These are phyloP conservation scores for Suillus spraguei DNA, from an alignment of 768 basidiomycete genomes.

Conservation along the genomic window DNA sequence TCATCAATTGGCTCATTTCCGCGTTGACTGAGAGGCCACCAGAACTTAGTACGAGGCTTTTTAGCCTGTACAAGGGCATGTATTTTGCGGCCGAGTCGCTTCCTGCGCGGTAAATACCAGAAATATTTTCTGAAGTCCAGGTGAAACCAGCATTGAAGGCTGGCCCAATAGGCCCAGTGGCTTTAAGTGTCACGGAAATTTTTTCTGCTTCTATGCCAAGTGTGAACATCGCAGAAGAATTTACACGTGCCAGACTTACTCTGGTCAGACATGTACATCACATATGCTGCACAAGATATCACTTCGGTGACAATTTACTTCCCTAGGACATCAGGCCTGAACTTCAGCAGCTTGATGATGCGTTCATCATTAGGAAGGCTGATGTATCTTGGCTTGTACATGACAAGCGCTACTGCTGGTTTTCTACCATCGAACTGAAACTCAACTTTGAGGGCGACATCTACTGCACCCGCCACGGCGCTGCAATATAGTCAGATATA, in stretches of 20 bases:
- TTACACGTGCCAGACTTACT: constrained; percentile 13
- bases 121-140: constrained; percentile 23
- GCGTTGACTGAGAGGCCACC: constrained; percentile 14
- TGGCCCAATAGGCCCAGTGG: constrained; percentile 13
- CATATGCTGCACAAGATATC: constrained; percentile 33
- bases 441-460: constrained; percentile 32
- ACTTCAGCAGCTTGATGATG: neutral
- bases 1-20: constrained; percentile 3
- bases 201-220: constrained; percentile 23
- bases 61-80: constrained; percentile 29
- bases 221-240: neutral
- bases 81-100: constrained; percentile 19
- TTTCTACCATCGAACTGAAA: constrained; percentile 36
- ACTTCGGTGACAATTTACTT: constrained; percentile 37
- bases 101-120: constrained; percentile 23
- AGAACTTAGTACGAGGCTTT: constrained; percentile 4
- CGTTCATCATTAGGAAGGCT: constrained; percentile 18
- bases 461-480: constrained; percentile 25
- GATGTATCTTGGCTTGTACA: constrained; percentile 28
- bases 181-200: constrained; percentile 24
- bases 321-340: constrained; percentile 19
- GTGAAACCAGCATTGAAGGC: constrained; percentile 13
- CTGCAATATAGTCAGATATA: neutral
- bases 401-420: constrained; percentile 37
- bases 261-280: constrained; percentile 36